Conservation (phyloP, 2,329 filamentous ascomycete species). For the Claviceps purpurea region DNA sequence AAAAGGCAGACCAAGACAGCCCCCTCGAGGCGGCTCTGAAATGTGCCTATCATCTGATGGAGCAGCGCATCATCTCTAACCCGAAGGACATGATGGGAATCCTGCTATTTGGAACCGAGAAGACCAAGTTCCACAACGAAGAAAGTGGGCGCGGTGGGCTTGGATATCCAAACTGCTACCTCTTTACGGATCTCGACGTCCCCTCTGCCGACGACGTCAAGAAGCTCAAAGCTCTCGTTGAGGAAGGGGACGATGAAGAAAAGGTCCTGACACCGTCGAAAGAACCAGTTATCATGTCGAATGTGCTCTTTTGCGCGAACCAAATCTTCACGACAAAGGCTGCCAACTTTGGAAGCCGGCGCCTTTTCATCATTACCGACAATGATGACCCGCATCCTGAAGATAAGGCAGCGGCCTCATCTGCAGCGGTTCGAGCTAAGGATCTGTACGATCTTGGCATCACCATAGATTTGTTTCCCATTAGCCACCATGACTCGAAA, state of each 20-base stretch:
- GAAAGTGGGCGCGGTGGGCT: conserved; percentile 45
- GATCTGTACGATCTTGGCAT: conserved; percentile 92
- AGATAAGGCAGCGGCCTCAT: conserved; percentile 59
- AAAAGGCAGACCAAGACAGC: conserved; percentile 66
- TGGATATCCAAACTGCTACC: conserved; percentile 81
- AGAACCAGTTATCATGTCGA: conserved; percentile 67
- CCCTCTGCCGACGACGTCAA: conserved; percentile 82
- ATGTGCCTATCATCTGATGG: conserved; percentile 90
- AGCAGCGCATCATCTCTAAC: conserved; percentile 94
- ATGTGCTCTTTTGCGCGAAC: conserved; percentile 86
- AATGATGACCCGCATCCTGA: conserved; percentile 72
- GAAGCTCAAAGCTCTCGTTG: conserved; percentile 57
- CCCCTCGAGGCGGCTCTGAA: conserved; percentile 75
- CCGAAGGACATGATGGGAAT: conserved; percentile 97
- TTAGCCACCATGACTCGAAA: conserved; percentile 52
- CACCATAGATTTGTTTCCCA: conserved; percentile 83
- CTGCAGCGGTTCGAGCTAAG: conserved; percentile 76
- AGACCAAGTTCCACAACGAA: conserved; percentile 64
- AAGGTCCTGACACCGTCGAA: conserved; percentile 56
- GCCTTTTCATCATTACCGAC: conserved; percentile 93
- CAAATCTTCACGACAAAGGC: conserved; percentile 93
- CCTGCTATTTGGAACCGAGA: conserved; percentile 76
- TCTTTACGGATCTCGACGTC: conserved; percentile 77
- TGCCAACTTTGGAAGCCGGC: conserved; percentile 81
- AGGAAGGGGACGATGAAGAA: conserved; percentile 60